Evolutionary conservation across 371 early-diverging fungal genomes (phyloP).

Genomic region (Capillidium heterosporum): DNA sequence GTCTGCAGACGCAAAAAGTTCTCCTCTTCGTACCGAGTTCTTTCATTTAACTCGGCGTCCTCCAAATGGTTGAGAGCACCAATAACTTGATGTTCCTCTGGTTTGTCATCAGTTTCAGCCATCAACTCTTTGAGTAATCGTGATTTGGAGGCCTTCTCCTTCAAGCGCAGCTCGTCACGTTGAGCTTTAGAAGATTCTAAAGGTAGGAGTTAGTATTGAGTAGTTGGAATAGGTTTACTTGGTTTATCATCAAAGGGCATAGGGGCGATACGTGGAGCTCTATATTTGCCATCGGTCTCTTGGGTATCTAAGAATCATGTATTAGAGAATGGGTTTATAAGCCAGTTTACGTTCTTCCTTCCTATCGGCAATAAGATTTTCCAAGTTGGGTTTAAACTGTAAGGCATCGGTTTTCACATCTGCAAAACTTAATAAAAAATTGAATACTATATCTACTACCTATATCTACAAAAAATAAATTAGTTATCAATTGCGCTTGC

Average conservation of each 20-base stretch:
- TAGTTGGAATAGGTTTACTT: constrained; percentile 7
- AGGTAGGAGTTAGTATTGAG: neutral
- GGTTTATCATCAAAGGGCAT: constrained; percentile 64
- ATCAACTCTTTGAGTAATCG: constrained; percentile 73
- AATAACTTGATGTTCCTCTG: constrained; percentile 60
- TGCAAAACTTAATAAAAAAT: neutral
- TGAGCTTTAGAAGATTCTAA: constrained; percentile 28
- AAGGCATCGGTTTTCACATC: constrained; percentile 37
- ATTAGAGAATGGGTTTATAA: neutral
- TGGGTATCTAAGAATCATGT: constrained; percentile 1
- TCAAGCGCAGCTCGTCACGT: constrained; percentile 36
- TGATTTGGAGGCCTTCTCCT: constrained; percentile 60
- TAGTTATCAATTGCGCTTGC: neutral
- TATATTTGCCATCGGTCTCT: constrained; percentile 31
- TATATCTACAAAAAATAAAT: too few relatives aligned
- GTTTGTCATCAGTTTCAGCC: constrained; percentile 67
- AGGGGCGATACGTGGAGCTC: constrained; percentile 76
- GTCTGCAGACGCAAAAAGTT: constrained; percentile 66
- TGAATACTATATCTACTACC: too few relatives aligned
- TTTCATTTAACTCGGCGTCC: constrained; percentile 34
- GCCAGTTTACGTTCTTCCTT: constrained; percentile 20
- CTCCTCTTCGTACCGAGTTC: constrained; percentile 70
- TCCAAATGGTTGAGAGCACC: constrained; percentile 36
- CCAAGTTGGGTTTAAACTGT: constrained; percentile 75
- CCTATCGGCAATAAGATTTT: constrained; percentile 28